Evolutionary conservation across 2,329 filamentous ascomycete species (phyloP).

Genomic region (Neurospora sp.): DNA sequence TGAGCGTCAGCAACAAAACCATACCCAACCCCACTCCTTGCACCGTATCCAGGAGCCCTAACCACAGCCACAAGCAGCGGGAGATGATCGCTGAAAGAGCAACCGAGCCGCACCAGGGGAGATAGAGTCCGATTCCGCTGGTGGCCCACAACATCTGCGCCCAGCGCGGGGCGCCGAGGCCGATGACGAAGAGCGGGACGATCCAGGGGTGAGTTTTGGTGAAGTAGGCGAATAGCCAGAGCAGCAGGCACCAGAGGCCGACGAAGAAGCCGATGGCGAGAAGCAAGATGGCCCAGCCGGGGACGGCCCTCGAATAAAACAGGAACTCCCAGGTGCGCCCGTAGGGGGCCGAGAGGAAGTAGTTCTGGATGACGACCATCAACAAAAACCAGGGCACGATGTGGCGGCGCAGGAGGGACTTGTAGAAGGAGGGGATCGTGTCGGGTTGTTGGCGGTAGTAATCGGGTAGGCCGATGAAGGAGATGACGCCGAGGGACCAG

Average conservation of each 20-base stretch:
- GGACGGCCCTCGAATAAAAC: constrained; percentile 44
- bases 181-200: constrained; percentile 55
- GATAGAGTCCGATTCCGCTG: constrained; percentile 46
- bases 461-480: constrained; percentile 50
- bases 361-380: constrained; percentile 53
- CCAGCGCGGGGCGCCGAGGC: constrained; percentile 55
- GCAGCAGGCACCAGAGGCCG: constrained; percentile 41
- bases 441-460: constrained; percentile 58
- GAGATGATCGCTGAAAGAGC: constrained; percentile 43
- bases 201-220: constrained; percentile 54
- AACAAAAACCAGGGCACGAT: constrained; percentile 58
- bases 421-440: constrained; percentile 54
- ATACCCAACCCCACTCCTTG: constrained; percentile 59
- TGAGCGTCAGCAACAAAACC: constrained; percentile 55
- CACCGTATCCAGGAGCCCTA: constrained; percentile 52
- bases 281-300: constrained; percentile 44
- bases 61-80: constrained; percentile 53
- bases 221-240: constrained; percentile 41
- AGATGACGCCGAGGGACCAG: constrained; percentile 42
- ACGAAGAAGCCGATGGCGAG: constrained; percentile 45
- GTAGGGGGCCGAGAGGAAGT: constrained; percentile 54
- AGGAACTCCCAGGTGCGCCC: constrained; percentile 57
- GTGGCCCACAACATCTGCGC: constrained; percentile 57
- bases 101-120: constrained; percentile 50
- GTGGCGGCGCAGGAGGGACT: constrained; percentile 48